phyloP scores from a whole-genome alignment of 441 rosid species.

The Gossypium gossypioides region DNA sequence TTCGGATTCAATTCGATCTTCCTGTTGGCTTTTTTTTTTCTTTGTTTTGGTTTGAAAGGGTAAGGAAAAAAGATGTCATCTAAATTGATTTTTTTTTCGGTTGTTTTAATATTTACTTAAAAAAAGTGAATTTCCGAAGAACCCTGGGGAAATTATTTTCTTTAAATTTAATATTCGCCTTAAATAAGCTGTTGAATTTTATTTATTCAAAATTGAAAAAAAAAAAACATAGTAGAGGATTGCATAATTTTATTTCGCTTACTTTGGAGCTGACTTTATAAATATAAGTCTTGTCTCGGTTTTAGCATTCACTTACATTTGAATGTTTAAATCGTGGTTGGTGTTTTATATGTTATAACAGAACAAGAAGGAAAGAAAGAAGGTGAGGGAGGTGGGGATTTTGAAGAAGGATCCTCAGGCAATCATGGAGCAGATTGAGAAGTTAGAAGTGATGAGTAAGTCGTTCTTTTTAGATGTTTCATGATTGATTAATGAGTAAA shows the following conservation, averaged over 20 bases:
- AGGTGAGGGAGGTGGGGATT: slow-evolving; percentile 96
- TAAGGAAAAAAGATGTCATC: too few species aligned
- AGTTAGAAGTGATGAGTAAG: slow-evolving; percentile 88
- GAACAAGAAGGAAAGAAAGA: slow-evolving; percentile 95
- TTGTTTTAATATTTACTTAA: not conserved
- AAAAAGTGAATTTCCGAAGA: not conserved
- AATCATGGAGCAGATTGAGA: slow-evolving; percentile 78
- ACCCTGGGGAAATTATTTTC: not conserved
- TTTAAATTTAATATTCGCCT: not conserved
- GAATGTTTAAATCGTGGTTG: not conserved
- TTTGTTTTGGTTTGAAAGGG: not conserved
- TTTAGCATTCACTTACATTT: not conserved
- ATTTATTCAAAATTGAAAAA: not conserved
- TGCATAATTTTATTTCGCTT: not conserved
- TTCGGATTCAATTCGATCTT: not conserved
- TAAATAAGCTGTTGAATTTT: not conserved
- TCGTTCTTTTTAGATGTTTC: slow-evolving; percentile 6
- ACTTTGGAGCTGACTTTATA: not conserved
- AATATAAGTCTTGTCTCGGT: not conserved
- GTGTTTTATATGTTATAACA: slow-evolving; percentile 22
- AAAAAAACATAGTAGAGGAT: not conserved
- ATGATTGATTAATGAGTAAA: not conserved
- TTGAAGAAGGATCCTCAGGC: slow-evolving; percentile 90
- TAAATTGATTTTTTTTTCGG: too few species aligned
- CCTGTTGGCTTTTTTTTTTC: not conserved